A percentile compares a stretch with the other conserved stretches of the same genome.
Evolutionary conservation across 139 green algal genomes (phyloP).

Genomic region (Yamagishiella unicocca): DNA sequence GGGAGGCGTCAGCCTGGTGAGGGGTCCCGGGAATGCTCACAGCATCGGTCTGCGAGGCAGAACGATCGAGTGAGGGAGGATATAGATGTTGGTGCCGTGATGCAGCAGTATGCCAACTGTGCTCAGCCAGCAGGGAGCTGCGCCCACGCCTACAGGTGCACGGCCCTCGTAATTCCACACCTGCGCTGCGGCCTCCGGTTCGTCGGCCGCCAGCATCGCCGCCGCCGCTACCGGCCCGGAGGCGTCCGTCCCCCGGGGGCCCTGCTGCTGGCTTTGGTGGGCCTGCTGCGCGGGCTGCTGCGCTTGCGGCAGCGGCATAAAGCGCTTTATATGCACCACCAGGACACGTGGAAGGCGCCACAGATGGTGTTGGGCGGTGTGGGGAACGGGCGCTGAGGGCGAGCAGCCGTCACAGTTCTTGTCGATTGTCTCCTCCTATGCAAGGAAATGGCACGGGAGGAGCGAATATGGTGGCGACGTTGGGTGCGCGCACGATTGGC

Average conservation of each 20-base stretch:
- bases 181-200: not conserved
- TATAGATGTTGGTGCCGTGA: too few relatives aligned
- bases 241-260: not conserved
- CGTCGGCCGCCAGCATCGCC: not conserved
- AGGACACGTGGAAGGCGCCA: conserved; percentile 73
- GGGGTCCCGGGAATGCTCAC: too few relatives aligned
- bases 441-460: not conserved
- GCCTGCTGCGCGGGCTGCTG: not conserved
- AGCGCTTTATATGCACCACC: conserved; percentile 84
- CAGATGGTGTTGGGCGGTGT: conserved; percentile 65
- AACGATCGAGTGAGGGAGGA: too few relatives aligned
- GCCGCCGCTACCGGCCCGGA: not conserved
- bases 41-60: too few relatives aligned
- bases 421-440: conserved; percentile 66
- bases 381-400: conserved; percentile 38
- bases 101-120: too few relatives aligned
- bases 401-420: conserved; percentile 78
- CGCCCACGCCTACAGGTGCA: too few relatives aligned
- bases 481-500: too few relatives aligned
- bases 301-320: conserved; percentile 49
- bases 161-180: too few relatives aligned
- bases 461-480: not conserved
- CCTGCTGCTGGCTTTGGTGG: not conserved
- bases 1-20: too few relatives aligned
- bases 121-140: too few relatives aligned